A percentile compares a stretch with the other conserved stretches of the same genome.
These are phyloP conservation scores for Lodderomyces orthopsilosis DNA, from an alignment of 1,139 yeast species.

Conservation along the genomic window DNA sequence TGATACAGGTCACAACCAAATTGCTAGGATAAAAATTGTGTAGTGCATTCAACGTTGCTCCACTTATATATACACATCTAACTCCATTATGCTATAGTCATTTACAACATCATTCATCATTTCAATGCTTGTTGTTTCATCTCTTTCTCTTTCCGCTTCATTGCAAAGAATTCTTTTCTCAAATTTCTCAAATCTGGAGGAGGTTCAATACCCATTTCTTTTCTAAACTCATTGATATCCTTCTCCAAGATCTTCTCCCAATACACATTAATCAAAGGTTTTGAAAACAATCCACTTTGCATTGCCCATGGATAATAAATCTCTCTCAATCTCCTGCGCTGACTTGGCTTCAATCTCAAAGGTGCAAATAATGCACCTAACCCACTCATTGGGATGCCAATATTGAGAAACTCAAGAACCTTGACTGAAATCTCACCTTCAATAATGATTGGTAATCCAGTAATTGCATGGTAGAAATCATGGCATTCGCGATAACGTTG, in stretches of 20 bases:
- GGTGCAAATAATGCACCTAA: conserved; percentile 89
- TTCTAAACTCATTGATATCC: conserved; percentile 70
- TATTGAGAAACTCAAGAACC: conserved; percentile 86
- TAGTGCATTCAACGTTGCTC: no score
- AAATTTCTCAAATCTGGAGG: conserved; percentile 77
- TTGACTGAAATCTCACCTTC: conserved; percentile 96
- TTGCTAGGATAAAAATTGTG: no score
- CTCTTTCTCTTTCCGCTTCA: conserved; percentile 24
- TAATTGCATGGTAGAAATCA: conserved; percentile 91
- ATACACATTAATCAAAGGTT: conserved; percentile 80
- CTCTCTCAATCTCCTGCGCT: conserved; percentile 50
- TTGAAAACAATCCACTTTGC: conserved; percentile 66
- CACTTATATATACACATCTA: no score
- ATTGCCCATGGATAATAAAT: conserved; percentile 91
- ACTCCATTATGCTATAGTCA: no score
- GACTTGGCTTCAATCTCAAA: conserved; percentile 55
- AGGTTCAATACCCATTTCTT: conserved; percentile 65
- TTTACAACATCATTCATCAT: not conserved
- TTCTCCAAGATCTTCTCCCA: conserved; percentile 85
- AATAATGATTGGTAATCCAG: conserved; percentile 84
- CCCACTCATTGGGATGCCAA: conserved; percentile 96
- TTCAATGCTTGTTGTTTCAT: conserved; percentile 1
- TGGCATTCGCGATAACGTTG: conserved; percentile 96
- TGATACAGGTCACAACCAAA: no score
- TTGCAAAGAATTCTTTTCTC: conserved; percentile 43